phyloP scores from a whole-genome alignment of 495 filamentous ascomycete genomes.

The Lasiosphaeriaceae sp. region DNA sequence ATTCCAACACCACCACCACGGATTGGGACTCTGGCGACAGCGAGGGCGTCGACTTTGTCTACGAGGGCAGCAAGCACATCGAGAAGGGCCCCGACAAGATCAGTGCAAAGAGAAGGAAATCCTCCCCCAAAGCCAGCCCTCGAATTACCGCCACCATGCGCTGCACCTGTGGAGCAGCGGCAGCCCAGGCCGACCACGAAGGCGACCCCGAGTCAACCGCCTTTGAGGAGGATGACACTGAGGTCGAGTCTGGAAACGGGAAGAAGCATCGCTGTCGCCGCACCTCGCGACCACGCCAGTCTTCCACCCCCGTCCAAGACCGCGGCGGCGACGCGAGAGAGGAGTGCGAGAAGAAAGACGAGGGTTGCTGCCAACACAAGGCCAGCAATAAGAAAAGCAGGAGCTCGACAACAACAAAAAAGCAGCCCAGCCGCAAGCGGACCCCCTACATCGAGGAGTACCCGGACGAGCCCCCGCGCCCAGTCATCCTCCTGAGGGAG shows the following conservation, averaged over 20 bases:
- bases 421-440: not conserved
- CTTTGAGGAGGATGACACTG: conserved; percentile 14
- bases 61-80: conserved; percentile 8
- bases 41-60: conserved; percentile 21
- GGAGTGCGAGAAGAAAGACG: conserved; percentile 2
- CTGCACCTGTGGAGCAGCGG: not conserved
- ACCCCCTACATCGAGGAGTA: conserved; percentile 31
- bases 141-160: not conserved
- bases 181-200: conserved; percentile 7
- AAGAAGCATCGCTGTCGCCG: not conserved
- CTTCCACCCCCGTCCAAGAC: not conserved
- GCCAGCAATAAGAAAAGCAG: conserved; percentile 6
- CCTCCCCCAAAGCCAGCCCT: not conserved
- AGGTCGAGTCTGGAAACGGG: conserved; percentile 13
- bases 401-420: not conserved
- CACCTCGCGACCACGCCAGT: not conserved
- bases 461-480: conserved; percentile 17
- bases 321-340: not conserved
- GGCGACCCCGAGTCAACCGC: conserved; percentile 9
- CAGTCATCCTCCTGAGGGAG: conserved; percentile 23
- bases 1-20: conserved; percentile 20
- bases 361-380: not conserved
- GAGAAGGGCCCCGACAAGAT: not conserved
- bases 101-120: not conserved
- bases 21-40: conserved; percentile 30